A percentile compares a stretch with the other conserved stretches of the same genome.
These are phyloP conservation scores for Mycotypha africana DNA, from an alignment of 371 early-diverging fungal genomes.

Conservation along the genomic window DNA sequence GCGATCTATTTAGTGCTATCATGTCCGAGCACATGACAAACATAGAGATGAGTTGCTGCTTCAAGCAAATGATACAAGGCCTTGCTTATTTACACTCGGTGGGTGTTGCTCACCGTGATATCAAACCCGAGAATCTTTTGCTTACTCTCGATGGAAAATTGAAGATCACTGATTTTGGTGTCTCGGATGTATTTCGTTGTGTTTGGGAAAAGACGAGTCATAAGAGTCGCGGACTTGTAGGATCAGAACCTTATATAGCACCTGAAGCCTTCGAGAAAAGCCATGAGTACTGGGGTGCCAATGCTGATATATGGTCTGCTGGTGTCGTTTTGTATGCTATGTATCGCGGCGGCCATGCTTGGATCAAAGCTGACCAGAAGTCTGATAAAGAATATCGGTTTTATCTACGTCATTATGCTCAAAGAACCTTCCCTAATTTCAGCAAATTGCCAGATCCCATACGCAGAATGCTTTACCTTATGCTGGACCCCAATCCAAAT, in stretches of 20 bases:
- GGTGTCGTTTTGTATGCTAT: constrained; percentile 78
- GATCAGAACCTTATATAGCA: constrained; percentile 89
- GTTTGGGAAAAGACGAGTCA: constrained; percentile 71
- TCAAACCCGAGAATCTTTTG: constrained; percentile 91
- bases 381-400: constrained; percentile 64
- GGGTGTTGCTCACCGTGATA: constrained; percentile 93
- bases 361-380: constrained; percentile 57
- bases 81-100: constrained; percentile 86
- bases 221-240: constrained; percentile 77
- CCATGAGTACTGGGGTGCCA: constrained; percentile 68
- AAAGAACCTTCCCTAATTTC: constrained; percentile 55
- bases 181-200: constrained; percentile 87
- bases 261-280: constrained; percentile 66
- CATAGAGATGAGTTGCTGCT: constrained; percentile 80
- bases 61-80: constrained; percentile 90
- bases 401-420: constrained; percentile 47
- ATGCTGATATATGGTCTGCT: constrained; percentile 75
- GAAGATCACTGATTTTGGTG: constrained; percentile 98
- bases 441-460: constrained; percentile 47
- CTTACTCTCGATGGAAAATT: constrained; percentile 72
- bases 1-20: constrained; percentile 77
- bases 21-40: constrained; percentile 68
- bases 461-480: constrained; percentile 58
- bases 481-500: constrained; percentile 77
- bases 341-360: constrained; percentile 70